Evolutionary conservation across 805 yeast species (phyloP), one percentile per base, ranked within the genome.

Genomic region (Tetrapisispora iriomotensis): DNA sequence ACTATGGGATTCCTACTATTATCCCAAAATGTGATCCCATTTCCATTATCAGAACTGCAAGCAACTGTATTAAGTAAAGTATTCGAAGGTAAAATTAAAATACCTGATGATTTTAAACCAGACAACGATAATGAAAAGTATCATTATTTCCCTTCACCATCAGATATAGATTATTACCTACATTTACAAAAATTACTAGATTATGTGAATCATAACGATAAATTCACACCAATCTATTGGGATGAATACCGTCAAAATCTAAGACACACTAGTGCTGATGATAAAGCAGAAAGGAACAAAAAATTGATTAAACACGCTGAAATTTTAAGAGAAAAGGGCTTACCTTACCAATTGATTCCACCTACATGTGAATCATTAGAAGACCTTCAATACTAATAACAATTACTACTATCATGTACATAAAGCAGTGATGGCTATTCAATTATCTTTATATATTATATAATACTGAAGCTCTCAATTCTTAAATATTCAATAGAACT

Each of bases 31-130:
- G 75, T 77, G 4, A 61, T 80, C 0, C 83, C 86, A 6, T 77
- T 79, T 44, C 67, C 83, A 38, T 61, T 72, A 1, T 71, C 81
- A 13, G 78, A 74, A 49, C 62, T 74, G 36, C 92, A 83, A 53
- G 85, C 82, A 0, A 66, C 77, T 7, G 70, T 78, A 51, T 63
- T 82, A 23, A 73, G 82, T 2, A 66, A 86, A 41, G 75, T 77
- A 2, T 75, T 81, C 61, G 56, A 74, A 4, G 78, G 78, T 0
- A 65, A 76, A 31, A 54, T 82, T 2, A 10, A 46, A 13, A 30
- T 67, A 0, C 38, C 43, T 8, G 43, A 42, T 17, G 39, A 23
- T 6, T 29, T 36, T 18, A 28, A 28, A 33, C 36, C 36, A 10
- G 17, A 23, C 17, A 25, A 35, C 15, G 32, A 31, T 12, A 38